These are phyloP conservation scores for Pseudisothecium myosuroides DNA, from an alignment of 225 moss, liverwort and hornwort genomes.

Conservation along the genomic window DNA sequence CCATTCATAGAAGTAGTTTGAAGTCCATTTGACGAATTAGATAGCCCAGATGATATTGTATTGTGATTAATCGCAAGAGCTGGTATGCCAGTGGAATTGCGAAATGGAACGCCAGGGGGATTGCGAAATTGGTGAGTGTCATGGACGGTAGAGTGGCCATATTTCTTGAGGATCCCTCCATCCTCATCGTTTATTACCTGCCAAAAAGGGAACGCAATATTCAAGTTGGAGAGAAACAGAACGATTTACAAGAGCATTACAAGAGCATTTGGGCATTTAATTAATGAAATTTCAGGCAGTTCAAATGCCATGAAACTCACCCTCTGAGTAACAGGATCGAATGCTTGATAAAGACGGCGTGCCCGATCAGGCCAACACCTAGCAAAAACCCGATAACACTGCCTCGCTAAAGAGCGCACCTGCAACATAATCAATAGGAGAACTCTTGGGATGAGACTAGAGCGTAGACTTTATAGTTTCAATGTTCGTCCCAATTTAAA, in stretches of 20 bases:
- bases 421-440: conserved; percentile 15
- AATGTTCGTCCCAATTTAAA: not conserved
- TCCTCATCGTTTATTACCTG: conserved; percentile 89
- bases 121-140: conserved; percentile 30
- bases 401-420: conserved; percentile 80
- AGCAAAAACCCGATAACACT: conserved; percentile 82
- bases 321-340: conserved; percentile 84
- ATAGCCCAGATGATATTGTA: conserved; percentile 1
- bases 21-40: conserved; percentile 28
- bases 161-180: conserved; percentile 55
- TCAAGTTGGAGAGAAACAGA: not conserved
- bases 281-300: not conserved
- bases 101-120: not conserved
- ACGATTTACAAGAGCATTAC: not conserved
- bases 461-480: not conserved
- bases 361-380: conserved; percentile 91
- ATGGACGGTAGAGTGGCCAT: conserved; percentile 42
- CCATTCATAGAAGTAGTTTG: conserved; percentile 14
- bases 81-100: not conserved
- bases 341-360: conserved; percentile 67
- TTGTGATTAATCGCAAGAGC: conserved; percentile 13
- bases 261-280: not conserved
- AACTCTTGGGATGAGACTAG: not conserved
- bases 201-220: not conserved
- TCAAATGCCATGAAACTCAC: conserved; percentile 20